Percentiles rank a stretch among this genome's conserved stretches.
These are phyloP conservation scores for Paecilomyces niveus DNA, from an alignment of 2,329 filamentous ascomycete species.

Conservation along the genomic window DNA sequence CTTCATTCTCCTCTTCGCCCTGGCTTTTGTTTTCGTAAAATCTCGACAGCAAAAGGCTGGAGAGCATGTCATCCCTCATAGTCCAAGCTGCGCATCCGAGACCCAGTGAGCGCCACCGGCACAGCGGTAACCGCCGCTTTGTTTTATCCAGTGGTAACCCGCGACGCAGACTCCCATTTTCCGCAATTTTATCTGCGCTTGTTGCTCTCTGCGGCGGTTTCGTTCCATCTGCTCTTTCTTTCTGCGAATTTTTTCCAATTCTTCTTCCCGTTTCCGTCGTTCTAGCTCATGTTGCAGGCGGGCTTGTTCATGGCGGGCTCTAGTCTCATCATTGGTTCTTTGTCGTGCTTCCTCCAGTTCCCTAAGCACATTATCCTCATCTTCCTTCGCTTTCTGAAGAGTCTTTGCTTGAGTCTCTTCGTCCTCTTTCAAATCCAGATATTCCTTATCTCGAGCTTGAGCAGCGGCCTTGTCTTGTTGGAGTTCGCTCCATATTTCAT, in stretches of 20 bases:
- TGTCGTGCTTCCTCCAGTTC: conserved; percentile 2
- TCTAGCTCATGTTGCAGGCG: conserved; percentile 13
- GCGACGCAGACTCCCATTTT: conserved; percentile 48
- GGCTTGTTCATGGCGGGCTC: conserved; percentile 25
- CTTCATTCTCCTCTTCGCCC: no score
- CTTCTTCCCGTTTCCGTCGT: conserved; percentile 21
- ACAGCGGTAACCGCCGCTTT: conserved; percentile 42
- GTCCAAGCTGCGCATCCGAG: conserved; percentile 1
- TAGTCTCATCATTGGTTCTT: conserved; percentile 6
- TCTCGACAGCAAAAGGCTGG: no score
- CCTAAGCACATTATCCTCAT: background rate
- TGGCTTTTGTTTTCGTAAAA: no score
- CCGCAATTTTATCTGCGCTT: conserved; percentile 43
- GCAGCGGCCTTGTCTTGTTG: conserved; percentile 8
- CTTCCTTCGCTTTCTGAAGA: background rate
- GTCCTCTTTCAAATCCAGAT: background rate
- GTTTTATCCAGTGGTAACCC: conserved; percentile 58
- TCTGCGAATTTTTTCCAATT: conserved; percentile 33
- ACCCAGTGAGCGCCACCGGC: conserved; percentile 3
- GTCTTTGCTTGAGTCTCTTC: background rate
- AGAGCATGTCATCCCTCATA: no score
- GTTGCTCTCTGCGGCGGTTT: conserved; percentile 31
- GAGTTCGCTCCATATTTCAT: conserved; percentile 18
- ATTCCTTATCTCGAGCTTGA: conserved; percentile 1
- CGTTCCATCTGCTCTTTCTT: conserved; percentile 33